These are phyloP conservation scores for Luffa aegyptiaca DNA, from an alignment of 306 rosid species.

Conservation along the genomic window DNA sequence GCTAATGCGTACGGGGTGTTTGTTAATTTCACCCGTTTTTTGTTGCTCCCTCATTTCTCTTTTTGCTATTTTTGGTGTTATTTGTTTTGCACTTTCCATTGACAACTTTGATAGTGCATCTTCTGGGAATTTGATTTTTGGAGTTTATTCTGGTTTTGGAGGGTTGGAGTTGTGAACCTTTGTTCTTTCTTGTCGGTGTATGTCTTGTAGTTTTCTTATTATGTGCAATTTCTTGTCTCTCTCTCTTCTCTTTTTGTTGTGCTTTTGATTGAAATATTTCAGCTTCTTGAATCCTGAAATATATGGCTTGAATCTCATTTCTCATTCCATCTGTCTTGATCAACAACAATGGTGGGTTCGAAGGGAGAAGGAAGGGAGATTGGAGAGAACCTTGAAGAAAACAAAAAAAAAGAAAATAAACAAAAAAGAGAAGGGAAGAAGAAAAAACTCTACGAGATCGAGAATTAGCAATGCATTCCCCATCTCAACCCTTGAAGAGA, in stretches of 20 bases:
- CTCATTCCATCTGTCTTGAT: constrained; percentile 20
- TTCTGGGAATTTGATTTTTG: constrained; percentile 5
- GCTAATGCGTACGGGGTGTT: background rate
- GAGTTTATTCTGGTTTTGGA: constrained; percentile 10
- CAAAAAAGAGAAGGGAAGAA: too few relatives aligned
- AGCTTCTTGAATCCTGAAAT: constrained; percentile 32
- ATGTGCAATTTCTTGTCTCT: background rate
- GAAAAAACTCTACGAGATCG: too few relatives aligned
- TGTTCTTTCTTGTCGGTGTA: background rate
- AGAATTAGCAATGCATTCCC: too few relatives aligned
- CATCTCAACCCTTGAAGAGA: too few relatives aligned
- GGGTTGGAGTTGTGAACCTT: background rate
- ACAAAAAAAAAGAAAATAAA: too few relatives aligned
- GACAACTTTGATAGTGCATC: background rate
- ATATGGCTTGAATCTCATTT: constrained; percentile 24
- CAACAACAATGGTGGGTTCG: too few relatives aligned
- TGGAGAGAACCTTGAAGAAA: too few relatives aligned
- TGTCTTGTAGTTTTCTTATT: background rate
- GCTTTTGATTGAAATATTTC: background rate
- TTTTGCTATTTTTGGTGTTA: background rate
- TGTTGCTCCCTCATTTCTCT: background rate
- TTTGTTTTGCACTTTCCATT: background rate
- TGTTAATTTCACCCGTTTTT: background rate
- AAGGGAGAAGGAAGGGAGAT: too few relatives aligned
- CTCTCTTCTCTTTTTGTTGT: background rate